A percentile compares a stretch with the other conserved stretches of the same genome.
These are phyloP conservation scores for Cyclotella kingstonii DNA, from an alignment of 108 stramenopile species.

Conservation along the genomic window DNA sequence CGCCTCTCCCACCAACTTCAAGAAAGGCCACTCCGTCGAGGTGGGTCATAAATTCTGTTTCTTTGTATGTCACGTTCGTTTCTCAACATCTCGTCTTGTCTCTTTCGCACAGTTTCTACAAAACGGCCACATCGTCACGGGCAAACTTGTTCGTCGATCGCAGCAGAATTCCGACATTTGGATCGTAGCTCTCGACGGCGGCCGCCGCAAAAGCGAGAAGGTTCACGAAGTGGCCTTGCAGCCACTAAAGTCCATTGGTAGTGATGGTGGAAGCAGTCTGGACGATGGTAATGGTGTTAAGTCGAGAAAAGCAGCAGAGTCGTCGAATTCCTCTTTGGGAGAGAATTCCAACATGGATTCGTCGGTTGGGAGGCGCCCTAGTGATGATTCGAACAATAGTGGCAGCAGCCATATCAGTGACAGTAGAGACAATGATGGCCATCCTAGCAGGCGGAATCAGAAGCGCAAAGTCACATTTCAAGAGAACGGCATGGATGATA, in stretches of 20 bases:
- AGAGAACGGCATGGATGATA: constrained; percentile 3
- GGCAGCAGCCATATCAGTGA: constrained; percentile 1
- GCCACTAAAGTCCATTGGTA: background rate
- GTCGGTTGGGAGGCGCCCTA: no score
- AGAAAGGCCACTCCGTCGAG: constrained; percentile 29
- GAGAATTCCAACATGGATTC: no score
- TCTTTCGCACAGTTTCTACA: constrained; percentile 5
- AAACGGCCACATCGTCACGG: constrained; percentile 20
- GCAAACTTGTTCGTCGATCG: constrained; percentile 8
- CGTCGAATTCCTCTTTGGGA: no score
- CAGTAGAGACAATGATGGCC: background rate
- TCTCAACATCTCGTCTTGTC: background rate
- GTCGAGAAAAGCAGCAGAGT: no score
- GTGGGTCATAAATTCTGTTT: constrained; percentile 5
- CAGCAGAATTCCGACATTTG: constrained; percentile 9
- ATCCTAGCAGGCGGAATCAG: background rate
- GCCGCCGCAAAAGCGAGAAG: constrained; percentile 25
- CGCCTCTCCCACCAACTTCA: constrained; percentile 14
- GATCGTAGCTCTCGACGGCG: constrained; percentile 24
- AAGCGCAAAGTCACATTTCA: constrained; percentile 9
- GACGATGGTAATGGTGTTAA: no score
- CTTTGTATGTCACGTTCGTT: background rate
- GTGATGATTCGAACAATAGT: no score
- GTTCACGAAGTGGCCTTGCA: background rate
- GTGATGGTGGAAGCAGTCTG: background rate